A percentile compares a stretch with the other conserved stretches of the same genome.
These are phyloP conservation scores for Ustilago esculenta DNA, from an alignment of 1,284 basidiomycete species.

Conservation along the genomic window DNA sequence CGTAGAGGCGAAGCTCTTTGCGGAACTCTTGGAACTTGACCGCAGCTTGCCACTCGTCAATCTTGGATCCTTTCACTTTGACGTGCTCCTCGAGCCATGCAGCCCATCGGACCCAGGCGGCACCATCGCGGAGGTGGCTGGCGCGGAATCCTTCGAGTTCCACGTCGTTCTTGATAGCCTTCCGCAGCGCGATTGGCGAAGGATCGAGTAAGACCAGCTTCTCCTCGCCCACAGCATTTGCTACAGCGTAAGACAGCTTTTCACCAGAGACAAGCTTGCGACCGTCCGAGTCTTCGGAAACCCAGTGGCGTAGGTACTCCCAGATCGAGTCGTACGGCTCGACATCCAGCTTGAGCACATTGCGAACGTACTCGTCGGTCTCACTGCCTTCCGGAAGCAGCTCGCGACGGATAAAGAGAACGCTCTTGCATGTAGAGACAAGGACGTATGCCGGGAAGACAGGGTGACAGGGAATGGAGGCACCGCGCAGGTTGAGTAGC, in stretches of 20 bases:
- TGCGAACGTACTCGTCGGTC: constrained; percentile 37
- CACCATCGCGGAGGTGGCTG: constrained; percentile 62
- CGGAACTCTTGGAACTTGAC: constrained; percentile 45
- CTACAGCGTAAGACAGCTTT: constrained; percentile 53
- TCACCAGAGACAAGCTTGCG: constrained; percentile 52
- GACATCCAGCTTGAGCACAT: constrained; percentile 35
- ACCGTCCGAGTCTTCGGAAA: constrained; percentile 11
- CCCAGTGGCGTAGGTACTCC: constrained; percentile 43
- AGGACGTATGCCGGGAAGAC: constrained; percentile 62
- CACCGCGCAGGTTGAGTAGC: constrained; percentile 62
- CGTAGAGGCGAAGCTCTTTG: constrained; percentile 45
- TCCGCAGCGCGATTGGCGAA: constrained; percentile 54
- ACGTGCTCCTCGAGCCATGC: constrained; percentile 64
- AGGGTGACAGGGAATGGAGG: constrained; percentile 59
- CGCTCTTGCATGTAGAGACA: constrained; percentile 26
- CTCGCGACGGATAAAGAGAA: constrained; percentile 50
- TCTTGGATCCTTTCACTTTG: constrained; percentile 22
- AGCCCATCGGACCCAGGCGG: constrained; percentile 63
- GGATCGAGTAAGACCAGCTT: constrained; percentile 28
- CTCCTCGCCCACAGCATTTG: constrained; percentile 52
- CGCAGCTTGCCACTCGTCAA: constrained; percentile 59
- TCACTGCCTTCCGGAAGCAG: constrained; percentile 35
- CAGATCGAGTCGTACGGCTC: constrained; percentile 47
- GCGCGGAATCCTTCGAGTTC: constrained; percentile 58
- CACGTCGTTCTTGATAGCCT: constrained; percentile 59